phyloP scores from a whole-genome alignment of 768 basidiomycete species.

The Mycena kentingensis region DNA sequence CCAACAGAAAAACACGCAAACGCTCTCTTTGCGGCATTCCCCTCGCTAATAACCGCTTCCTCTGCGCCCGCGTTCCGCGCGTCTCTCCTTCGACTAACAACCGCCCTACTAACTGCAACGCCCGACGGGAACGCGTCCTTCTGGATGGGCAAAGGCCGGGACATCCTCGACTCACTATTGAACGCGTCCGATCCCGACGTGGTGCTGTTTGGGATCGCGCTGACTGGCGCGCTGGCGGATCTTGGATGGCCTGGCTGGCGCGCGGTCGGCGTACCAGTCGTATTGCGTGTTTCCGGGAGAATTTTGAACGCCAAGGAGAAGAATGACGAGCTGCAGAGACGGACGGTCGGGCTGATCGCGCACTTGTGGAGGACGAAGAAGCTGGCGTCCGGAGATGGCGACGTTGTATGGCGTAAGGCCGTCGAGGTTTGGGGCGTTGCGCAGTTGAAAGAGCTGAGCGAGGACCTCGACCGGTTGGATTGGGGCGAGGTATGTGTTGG shows the following conservation, averaged over 20 bases:
- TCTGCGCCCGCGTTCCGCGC: constrained; percentile 28
- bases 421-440: constrained; percentile 52
- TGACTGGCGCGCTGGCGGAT: constrained; percentile 65
- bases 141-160: constrained; percentile 57
- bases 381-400: constrained; percentile 49
- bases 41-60: constrained; percentile 29
- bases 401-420: constrained; percentile 59
- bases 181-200: constrained; percentile 14
- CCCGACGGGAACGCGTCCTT: constrained; percentile 42
- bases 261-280: constrained; percentile 58
- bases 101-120: constrained; percentile 40
- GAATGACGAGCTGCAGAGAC: constrained; percentile 40
- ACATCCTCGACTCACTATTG: constrained; percentile 58
- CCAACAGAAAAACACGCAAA: constrained; percentile 38
- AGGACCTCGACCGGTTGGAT: constrained; percentile 30
- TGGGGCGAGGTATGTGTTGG: constrained; percentile 15
- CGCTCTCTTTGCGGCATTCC: constrained; percentile 34
- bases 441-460: constrained; percentile 38
- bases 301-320: constrained; percentile 32
- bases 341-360: constrained; percentile 52
- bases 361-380: constrained; percentile 49
- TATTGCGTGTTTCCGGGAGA: constrained; percentile 53
- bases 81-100: constrained; percentile 42
- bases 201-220: constrained; percentile 48
- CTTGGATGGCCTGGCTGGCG: constrained; percentile 80